Evolutionary conservation across 805 yeast genomes (phyloP).

Genomic region (Scheffersomyces amazonensis): DNA sequence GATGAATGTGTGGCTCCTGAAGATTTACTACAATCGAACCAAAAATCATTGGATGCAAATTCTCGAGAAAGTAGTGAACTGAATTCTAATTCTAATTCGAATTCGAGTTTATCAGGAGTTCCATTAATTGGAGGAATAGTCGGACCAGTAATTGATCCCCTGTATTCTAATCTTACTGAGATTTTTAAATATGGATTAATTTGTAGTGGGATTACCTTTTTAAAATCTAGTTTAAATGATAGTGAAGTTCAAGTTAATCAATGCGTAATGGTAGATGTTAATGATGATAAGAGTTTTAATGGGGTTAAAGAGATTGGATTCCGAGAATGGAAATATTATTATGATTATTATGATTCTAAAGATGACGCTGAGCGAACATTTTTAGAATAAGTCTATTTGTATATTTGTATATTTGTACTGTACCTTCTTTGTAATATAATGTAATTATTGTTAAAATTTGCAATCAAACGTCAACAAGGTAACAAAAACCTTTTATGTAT

Average conservation of each 20-base stretch:
- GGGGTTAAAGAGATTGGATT: conserved; percentile 45
- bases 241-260: conserved; percentile 22
- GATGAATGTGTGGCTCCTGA: conserved; percentile 30
- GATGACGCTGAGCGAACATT: conserved; percentile 4
- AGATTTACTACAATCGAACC: too few relatives aligned
- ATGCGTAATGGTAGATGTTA: conserved; percentile 37
- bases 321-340: conserved; percentile 34
- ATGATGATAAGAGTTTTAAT: conserved; percentile 27
- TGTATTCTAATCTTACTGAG: conserved; percentile 49
- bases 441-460: too few relatives aligned
- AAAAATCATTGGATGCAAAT: neutral
- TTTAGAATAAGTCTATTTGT: neutral
- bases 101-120: neutral
- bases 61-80: too few relatives aligned
- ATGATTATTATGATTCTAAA: conserved; percentile 30
- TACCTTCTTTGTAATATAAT: too few relatives aligned
- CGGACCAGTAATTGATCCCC: conserved; percentile 52
- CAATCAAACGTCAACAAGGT: too few relatives aligned
- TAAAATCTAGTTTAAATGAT: conserved; percentile 32
- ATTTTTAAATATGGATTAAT: conserved; percentile 56
- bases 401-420: too few relatives aligned
- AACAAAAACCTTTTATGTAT: too few relatives aligned
- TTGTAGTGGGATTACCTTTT: conserved; percentile 51
- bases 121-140: conserved; percentile 48
- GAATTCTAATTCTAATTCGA: neutral